These are phyloP conservation scores for Pichia sp. DNA, from an alignment of 1,139 yeast species.

Conservation along the genomic window DNA sequence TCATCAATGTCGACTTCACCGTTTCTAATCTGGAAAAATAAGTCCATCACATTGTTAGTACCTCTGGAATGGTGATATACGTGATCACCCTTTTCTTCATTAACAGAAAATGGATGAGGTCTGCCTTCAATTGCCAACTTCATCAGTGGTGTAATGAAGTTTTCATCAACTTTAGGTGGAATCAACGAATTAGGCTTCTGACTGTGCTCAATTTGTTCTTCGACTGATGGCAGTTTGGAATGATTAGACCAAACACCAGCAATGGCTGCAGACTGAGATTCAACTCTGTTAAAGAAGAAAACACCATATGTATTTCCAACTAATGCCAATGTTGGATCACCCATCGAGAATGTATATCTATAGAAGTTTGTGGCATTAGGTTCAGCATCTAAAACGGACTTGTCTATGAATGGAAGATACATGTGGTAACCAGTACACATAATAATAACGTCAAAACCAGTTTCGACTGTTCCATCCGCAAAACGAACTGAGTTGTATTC, in stretches of 20 bases:
- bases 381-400: slow-evolving; percentile 11
- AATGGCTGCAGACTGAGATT: slow-evolving; percentile 43
- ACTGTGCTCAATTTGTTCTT: slow-evolving; percentile 24
- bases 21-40: slow-evolving; percentile 19
- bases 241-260: slow-evolving; percentile 44
- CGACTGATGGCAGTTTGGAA: slow-evolving; percentile 23
- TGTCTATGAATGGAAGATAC: slow-evolving; percentile 38
- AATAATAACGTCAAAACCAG: slow-evolving; percentile 39
- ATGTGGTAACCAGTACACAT: slow-evolving; percentile 48
- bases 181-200: slow-evolving; percentile 10
- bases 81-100: slow-evolving; percentile 18
- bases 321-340: slow-evolving; percentile 43
- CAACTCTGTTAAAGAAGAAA: slow-evolving; percentile 42
- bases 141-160: slow-evolving; percentile 21
- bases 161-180: slow-evolving; percentile 6
- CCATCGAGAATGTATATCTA: slow-evolving; percentile 39
- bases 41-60: slow-evolving; percentile 7
- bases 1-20: slow-evolving; percentile 11
- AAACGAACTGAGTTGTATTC: slow-evolving; percentile 30
- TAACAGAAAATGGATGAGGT: slow-evolving; percentile 21
- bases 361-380: slow-evolving; percentile 33
- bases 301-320: slow-evolving; percentile 43
- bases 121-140: slow-evolving; percentile 16
- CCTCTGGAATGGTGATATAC: slow-evolving; percentile 16
- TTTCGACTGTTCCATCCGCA: slow-evolving; percentile 36